A percentile compares a stretch with the other conserved stretches of the same genome.
Conservation (phyloP, 768 basidiomycete species). For the Mycena leptocephala region DNA sequence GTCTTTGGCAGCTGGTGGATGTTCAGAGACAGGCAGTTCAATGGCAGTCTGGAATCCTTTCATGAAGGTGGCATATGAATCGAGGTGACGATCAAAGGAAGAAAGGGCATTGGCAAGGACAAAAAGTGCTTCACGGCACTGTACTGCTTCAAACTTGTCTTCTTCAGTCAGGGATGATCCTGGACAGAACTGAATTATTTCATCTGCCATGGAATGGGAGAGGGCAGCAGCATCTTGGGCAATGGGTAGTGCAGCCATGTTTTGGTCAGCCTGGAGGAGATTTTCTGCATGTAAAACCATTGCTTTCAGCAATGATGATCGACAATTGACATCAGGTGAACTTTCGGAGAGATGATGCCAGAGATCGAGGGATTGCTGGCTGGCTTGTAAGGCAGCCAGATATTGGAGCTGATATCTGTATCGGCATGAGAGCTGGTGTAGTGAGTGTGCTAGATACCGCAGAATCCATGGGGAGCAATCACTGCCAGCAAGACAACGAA, state of each 20-base stretch:
- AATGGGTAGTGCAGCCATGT: not conserved
- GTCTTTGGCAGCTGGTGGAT: not conserved
- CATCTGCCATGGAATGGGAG: not conserved
- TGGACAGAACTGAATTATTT: not conserved
- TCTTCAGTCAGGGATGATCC: not conserved
- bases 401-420: not conserved
- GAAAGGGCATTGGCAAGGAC: not conserved
- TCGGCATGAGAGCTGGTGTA: not conserved
- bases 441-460: not conserved
- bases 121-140: not conserved
- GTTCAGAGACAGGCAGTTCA: not conserved
- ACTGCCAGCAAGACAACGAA: not conserved
- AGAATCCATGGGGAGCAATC: not conserved
- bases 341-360: not conserved
- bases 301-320: not conserved
- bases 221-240: constrained; percentile 1
- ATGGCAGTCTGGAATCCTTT: not conserved
- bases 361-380: constrained; percentile 3
- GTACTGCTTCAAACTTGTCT: not conserved
- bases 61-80: not conserved
- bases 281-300: not conserved
- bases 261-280: not conserved
- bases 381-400: constrained; percentile 9
- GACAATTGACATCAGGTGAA: not conserved
- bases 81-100: not conserved